Percentiles rank a stretch among this genome's conserved stretches.
These are phyloP conservation scores for Cladobotryum mycophilum DNA, from an alignment of 2,329 filamentous ascomycete species.

Conservation along the genomic window DNA sequence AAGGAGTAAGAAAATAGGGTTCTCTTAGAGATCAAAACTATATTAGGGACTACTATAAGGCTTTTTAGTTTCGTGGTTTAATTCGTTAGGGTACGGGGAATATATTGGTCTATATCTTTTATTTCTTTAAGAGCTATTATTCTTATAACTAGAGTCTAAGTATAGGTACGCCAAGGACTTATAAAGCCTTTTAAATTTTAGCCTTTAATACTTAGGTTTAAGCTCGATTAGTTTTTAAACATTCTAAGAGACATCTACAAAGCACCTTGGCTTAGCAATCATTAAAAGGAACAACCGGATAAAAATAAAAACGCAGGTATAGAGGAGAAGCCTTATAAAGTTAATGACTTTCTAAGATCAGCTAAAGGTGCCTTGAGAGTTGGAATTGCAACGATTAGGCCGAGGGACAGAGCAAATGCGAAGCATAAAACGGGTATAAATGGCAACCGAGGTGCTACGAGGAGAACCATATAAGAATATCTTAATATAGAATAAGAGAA, in stretches of 20 bases:
- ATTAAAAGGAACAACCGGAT: no score
- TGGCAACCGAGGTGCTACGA: no score
- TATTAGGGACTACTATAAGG: constrained; percentile 15
- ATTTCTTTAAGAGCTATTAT: neutral
- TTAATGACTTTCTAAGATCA: no score
- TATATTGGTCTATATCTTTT: constrained; percentile 5
- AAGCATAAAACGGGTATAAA: no score
- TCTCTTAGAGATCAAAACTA: constrained; percentile 8
- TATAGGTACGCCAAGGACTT: constrained; percentile 2
- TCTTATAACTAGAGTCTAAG: neutral
- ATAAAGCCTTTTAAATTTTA: neutral
- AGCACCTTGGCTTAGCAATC: no score
- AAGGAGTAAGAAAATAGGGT: neutral
- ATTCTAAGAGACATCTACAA: neutral
- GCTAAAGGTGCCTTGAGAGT: no score
- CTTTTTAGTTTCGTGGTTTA: constrained; percentile 23
- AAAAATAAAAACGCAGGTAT: no score
- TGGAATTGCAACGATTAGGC: no score
- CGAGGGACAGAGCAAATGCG: no score
- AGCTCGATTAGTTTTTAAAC: constrained; percentile 3
- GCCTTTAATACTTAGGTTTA: neutral
- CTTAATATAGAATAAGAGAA: no score
- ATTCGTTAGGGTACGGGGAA: constrained; percentile 18
- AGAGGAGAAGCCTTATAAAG: no score
- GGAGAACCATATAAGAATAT: no score